Conservation (phyloP, 805 yeast species). For the Phaffomyces opuntiae region DNA sequence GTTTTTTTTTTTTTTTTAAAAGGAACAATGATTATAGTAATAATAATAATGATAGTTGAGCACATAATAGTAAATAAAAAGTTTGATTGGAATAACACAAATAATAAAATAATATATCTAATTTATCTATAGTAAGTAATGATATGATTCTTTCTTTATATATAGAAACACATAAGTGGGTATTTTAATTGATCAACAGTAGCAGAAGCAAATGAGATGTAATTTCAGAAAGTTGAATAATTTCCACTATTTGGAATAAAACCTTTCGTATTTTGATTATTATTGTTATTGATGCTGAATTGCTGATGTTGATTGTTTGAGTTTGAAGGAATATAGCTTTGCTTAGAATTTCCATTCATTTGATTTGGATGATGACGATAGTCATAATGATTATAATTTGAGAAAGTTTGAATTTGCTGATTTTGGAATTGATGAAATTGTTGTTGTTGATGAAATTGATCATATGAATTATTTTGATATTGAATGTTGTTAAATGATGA, state of each 20-base stretch:
- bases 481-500: neutral
- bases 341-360: neutral
- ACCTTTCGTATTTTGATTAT: neutral
- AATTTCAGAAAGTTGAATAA: neutral
- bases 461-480: neutral
- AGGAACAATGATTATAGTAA: no score
- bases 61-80: no score
- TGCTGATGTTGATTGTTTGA: no score
- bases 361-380: neutral
- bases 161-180: no score
- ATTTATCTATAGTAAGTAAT: neutral
- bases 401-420: neutral
- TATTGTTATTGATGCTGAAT: neutral
- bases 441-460: neutral
- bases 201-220: neutral
- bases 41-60: no score
- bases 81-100: neutral
- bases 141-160: no score
- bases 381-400: neutral
- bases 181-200: neutral
- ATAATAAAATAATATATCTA: neutral
- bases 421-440: neutral
- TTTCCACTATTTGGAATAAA: neutral
- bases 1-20: no score
- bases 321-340: neutral